These are phyloP conservation scores for Russula brevipes DNA, from an alignment of 768 basidiomycete genomes.

Conservation along the genomic window DNA sequence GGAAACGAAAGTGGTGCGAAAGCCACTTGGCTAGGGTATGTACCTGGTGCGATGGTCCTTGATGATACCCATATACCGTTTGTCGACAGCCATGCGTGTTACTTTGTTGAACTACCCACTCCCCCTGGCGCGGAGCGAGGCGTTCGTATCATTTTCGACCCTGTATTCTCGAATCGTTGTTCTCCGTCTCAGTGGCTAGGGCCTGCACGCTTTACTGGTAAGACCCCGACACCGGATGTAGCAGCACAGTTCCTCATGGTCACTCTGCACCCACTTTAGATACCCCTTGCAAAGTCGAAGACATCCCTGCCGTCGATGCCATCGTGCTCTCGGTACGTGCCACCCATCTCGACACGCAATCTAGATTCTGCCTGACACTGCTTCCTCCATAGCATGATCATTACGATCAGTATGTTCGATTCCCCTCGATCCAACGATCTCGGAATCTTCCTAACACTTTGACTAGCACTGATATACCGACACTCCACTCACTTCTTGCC, in stretches of 20 bases:
- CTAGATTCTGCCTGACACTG: background rate
- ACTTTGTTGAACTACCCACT: constrained; percentile 37
- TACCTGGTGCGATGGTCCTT: background rate
- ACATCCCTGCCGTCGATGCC: constrained; percentile 46
- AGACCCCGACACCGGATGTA: constrained; percentile 9
- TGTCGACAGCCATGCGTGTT: constrained; percentile 35
- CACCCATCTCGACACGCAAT: background rate
- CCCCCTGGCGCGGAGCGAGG: constrained; percentile 34
- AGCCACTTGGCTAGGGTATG: constrained; percentile 24
- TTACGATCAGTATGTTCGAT: constrained; percentile 34
- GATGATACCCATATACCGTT: background rate
- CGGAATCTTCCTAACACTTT: background rate
- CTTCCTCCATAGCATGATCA: constrained; percentile 33
- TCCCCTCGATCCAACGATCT: background rate
- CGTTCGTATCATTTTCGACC: constrained; percentile 38
- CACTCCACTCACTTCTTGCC: constrained; percentile 30
- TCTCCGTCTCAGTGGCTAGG: constrained; percentile 33
- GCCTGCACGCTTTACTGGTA: constrained; percentile 34
- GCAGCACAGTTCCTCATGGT: background rate
- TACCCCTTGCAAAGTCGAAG: constrained; percentile 37
- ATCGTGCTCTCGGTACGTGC: constrained; percentile 44
- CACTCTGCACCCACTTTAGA: constrained; percentile 24
- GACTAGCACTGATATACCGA: constrained; percentile 34
- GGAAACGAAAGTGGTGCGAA: constrained; percentile 18
- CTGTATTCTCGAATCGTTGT: constrained; percentile 35